Conservation (phyloP, 345 rosid species). For the Erodium maritimum region DNA sequence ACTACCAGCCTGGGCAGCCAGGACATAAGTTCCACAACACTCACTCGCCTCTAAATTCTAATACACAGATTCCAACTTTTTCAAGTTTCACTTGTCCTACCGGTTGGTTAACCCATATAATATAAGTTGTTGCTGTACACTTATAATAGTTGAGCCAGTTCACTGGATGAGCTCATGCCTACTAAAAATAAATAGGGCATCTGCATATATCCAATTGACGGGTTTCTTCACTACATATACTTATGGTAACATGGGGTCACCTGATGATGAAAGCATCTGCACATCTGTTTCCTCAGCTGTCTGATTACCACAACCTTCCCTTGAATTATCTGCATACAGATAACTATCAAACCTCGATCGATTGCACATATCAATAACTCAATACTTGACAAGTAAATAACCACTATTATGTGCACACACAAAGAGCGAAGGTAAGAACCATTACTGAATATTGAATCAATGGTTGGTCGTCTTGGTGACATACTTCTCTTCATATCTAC, state of each 20-base stretch:
- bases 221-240: constrained; percentile 8
- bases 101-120: constrained; percentile 1
- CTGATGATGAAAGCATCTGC: constrained; percentile 51
- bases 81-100: constrained; percentile 10
- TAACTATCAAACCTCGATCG: constrained; percentile 3
- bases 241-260: constrained; percentile 68
- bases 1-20: constrained; percentile 97
- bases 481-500: constrained; percentile 27
- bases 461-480: constrained; percentile 19
- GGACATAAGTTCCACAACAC: constrained; percentile 21
- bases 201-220: constrained; percentile 7
- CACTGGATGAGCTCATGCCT: constrained; percentile 11
- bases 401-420: neutral
- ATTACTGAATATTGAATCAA: constrained; percentile 25
- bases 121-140: constrained; percentile 6
- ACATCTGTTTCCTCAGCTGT: constrained; percentile 38
- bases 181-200: constrained; percentile 8
- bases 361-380: constrained; percentile 1
- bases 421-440: neutral
- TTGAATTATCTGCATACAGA: constrained; percentile 40
- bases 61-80: constrained; percentile 24
- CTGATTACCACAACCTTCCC: constrained; percentile 26
- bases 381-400: constrained; percentile 2
- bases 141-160: constrained; percentile 15
- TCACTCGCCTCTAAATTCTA: constrained; percentile 35